Conservation (phyloP, 208 protist genomes). For the Baffinella frigidus region DNA sequence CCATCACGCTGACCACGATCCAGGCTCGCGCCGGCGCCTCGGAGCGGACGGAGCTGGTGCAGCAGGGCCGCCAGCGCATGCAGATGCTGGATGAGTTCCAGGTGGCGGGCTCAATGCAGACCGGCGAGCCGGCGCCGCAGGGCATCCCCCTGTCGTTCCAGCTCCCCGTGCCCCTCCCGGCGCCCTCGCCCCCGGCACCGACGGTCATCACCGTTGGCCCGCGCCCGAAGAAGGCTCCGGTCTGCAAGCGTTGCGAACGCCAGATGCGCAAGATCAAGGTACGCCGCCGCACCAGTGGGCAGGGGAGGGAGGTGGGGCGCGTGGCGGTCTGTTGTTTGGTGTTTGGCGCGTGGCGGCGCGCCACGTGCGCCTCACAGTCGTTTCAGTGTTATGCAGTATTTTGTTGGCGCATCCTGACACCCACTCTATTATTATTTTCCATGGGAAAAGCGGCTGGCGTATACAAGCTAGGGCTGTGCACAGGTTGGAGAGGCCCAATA, state of each 20-base stretch:
- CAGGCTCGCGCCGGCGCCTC: not conserved
- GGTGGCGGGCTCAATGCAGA: slow-evolving; percentile 46
- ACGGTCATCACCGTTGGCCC: slow-evolving; percentile 60
- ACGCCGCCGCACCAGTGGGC: too few relatives aligned
- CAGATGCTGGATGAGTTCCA: slow-evolving; percentile 47
- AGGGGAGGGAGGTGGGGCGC: too few relatives aligned
- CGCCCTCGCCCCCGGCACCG: slow-evolving; percentile 42
- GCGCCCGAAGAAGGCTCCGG: slow-evolving; percentile 49
- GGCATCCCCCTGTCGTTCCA: slow-evolving; percentile 56
- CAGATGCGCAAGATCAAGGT: slow-evolving; percentile 64
- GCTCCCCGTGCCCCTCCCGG: slow-evolving; percentile 52
- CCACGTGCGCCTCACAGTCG: too few relatives aligned
- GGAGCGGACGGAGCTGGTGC: not conserved
- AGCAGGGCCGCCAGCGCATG: not conserved
- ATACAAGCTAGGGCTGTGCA: too few relatives aligned
- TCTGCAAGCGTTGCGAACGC: slow-evolving; percentile 57
- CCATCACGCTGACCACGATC: not conserved
- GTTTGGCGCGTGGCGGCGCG: too few relatives aligned
- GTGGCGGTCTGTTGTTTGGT: too few relatives aligned
- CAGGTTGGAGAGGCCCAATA: too few relatives aligned
- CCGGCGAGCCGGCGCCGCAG: slow-evolving; percentile 49
- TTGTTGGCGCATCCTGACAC: too few relatives aligned
- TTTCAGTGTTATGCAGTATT: too few relatives aligned
- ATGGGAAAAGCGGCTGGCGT: too few relatives aligned
- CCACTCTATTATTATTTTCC: too few relatives aligned